Evolutionary conservation across 371 early-diverging fungal species (phyloP), one percentile per base, ranked within the genome.

Genomic region (Funneliformis caledonium): DNA sequence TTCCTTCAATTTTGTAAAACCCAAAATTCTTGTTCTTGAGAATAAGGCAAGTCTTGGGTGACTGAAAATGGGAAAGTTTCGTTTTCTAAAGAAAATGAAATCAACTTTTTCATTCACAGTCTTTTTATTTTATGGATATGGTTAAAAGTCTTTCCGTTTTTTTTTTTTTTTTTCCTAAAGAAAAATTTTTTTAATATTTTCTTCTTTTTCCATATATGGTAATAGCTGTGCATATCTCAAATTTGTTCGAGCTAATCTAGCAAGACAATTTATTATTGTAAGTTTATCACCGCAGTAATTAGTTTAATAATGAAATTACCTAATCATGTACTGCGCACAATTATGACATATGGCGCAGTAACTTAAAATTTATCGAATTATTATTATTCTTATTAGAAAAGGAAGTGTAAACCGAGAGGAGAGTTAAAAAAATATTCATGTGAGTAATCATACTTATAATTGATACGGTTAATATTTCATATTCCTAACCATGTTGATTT

Each of bases 1-100:
- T 56, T 56, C 56, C 56, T 56, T 56, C 56, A 56, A 19, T 56
- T n/a, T 56, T 56, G 56, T 56, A 56, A 56, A 56, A 56, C 56
- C 56, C 56, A 56, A 56, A 37, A 56, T 56, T 56, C 56, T 56
- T 56, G 16, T 56, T 19, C n/a, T 56, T 56, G 19, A 56, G 56
- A 19, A 56, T 56, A 56, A 56, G 56, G 56, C 56, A 56, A 56
- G 56, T 56, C 16, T 19, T 56, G 56, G 56, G 56, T 56, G 56
- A 19, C 56, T 56, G 56, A 2, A 37, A 37, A 37, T 37, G 37
- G 37, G 37, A 56, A 56, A 16, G 56, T 56, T 56, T 56, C 16
- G 16, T 56, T 56, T 56, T 19, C 56, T 56, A 19, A 19, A 56
- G 19, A 56, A 56, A 56, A 19, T 7, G 56, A 56, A 56, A 19